Conservation (phyloP, 73 alveolate genomes). For the Stentor coeruleus region DNA sequence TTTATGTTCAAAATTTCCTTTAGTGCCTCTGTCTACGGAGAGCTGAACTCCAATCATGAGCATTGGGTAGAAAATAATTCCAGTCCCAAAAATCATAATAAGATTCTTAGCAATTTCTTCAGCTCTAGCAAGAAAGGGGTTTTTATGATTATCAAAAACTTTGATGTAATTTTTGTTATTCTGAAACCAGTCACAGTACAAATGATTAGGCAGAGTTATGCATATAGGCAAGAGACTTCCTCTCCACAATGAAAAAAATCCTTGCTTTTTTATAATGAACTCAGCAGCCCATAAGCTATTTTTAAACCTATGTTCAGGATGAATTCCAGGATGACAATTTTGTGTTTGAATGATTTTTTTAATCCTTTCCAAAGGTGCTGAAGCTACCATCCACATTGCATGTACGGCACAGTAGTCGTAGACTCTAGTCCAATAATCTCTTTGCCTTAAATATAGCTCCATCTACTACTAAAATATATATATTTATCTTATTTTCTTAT, state of each 20-base stretch:
- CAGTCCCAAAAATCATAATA: not conserved
- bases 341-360: not conserved
- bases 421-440: too few relatives aligned
- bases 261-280: too few relatives aligned
- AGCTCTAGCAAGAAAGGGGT: not conserved
- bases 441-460: too few relatives aligned
- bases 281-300: too few relatives aligned
- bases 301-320: too few relatives aligned
- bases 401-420: too few relatives aligned
- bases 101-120: not conserved
- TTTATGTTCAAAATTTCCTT: too few relatives aligned
- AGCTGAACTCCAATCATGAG: not conserved
- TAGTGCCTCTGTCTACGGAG: not conserved
- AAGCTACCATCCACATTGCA: too few relatives aligned
- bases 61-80: not conserved
- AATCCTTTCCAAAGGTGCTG: not conserved
- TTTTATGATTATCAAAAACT: not conserved
- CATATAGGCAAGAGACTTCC: not conserved
- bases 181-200: not conserved
- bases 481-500: too few relatives aligned
- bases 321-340: not conserved
- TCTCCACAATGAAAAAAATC: not conserved
- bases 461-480: too few relatives aligned
- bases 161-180: too few relatives aligned
- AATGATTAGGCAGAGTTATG: not conserved